Evolutionary conservation across 768 basidiomycete genomes (phyloP), one percentile per base, ranked within the genome.

Genomic region (Pleurotus cornucopiae): DNA sequence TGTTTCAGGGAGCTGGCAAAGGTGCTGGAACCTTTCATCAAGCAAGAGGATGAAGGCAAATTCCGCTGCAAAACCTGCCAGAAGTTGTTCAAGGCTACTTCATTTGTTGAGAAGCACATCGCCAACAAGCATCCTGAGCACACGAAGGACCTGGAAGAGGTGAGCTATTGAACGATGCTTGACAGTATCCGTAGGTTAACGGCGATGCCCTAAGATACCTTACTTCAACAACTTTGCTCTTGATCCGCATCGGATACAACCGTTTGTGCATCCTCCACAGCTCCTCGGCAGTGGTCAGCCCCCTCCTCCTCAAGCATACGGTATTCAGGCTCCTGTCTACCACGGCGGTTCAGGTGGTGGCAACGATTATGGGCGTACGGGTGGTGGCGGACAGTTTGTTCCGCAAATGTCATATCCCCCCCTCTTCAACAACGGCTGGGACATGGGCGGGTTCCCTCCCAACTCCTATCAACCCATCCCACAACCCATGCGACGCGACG

Each of bases 101-200:
- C 94, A 21, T 99, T 98, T 72, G 91, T 98, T 47, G 93, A 96
- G 74, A 98, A 98, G 77, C 97, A 99, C 68, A 87, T 99, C 58
- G 83, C 87, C 11, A 93, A 95, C 69, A 98, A 98, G 69, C 97
- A 99, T 67, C 76, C 88, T 9, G 91, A 97, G 58, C 75, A 92
- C 13, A 82, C 95, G 57, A 89, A 88, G 62, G 74, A 79, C 49
- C 82, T 98, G 14, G 92, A 94, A 41, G 89, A 95, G 65, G 96
- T 97, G 78, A 64, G 37, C 6, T 55, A 38, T 58, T 3, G 41
- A 60, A 49, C 56, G 49, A 56, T 30, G 23, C 41, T 21, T 54
- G 30, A 34, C 30, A 34, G 11, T 34, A 34, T 34, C 6, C 30
- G 6, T 34, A 34, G 30, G 30, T 34, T 34, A 34, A 34, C 30